Base-by-base conservation (phyloP, 495 filamentous ascomycete species). In the Tuber microsphaerosporum region DNA sequence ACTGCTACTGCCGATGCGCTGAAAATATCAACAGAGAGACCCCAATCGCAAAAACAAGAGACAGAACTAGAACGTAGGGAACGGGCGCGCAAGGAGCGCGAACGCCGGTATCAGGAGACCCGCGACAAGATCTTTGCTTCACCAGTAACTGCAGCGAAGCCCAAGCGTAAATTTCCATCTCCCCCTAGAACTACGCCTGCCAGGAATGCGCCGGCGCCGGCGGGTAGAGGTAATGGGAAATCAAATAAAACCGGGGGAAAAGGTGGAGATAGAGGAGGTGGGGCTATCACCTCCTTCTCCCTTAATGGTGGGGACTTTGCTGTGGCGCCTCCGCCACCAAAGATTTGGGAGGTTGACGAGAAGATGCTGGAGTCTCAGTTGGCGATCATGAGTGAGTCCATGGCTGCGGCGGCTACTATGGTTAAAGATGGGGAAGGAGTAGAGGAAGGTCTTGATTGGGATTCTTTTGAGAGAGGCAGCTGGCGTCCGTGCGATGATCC, bases 311-410 rank as follows among this genome's bases (percentile, higher is more conserved):
- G 80, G 1, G 71, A 44, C 2, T 79, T 82, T 69, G 31, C 71
- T 1, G 37, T 71, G 7, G 71, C 80, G 20, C 75, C 81, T 6
- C 22, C 65, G 14, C 44, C 77, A 6, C 48, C 42, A 8, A 41
- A 34, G 6, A 77, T 77, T 48, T 71, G 70, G n/a, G 77, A 70
- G 39, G 20, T 82, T 6, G 81, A 82, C 26, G 81, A 73, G 19
- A 82, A 82, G 71, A 74, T 82, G 34, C 71, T 82, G 14, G 81
- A 82, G 72, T 77, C 74, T 34, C 80, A 82, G 80, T 51, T 79
- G n/a, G 51, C 39, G 37, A 31, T 3, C 37, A 37, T 37, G 8
- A 17, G 45, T 43, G 68, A 26, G 72, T 43, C 39, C 70, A 70
- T 5, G 44, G 56, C 5, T 42, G 71, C 26, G 43, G 72, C 51